phyloP scores from a whole-genome alignment of 148 eudicot genomes.

The Gaultheria prostrata region DNA sequence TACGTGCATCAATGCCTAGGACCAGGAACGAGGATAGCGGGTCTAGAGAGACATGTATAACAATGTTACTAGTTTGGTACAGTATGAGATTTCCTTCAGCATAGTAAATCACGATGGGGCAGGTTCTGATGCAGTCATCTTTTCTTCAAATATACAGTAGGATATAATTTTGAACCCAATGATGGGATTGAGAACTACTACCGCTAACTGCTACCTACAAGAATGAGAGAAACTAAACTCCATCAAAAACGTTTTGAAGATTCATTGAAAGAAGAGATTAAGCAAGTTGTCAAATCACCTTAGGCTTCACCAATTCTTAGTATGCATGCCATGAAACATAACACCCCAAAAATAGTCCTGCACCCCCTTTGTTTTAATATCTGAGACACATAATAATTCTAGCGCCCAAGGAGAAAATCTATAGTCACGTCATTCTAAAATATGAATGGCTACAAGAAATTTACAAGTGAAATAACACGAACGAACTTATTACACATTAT shows the following conservation, averaged over 20 bases:
- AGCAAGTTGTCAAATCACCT: slow-evolving; percentile 1
- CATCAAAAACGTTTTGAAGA: not conserved
- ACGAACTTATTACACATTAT: not conserved
- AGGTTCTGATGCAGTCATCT: not conserved
- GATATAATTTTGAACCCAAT: not conserved
- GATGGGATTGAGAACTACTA: not conserved
- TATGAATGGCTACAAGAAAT: not conserved
- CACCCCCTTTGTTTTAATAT: not conserved
- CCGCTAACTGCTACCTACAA: not conserved
- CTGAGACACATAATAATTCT: not conserved
- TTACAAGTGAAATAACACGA: not conserved
- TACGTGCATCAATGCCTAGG: not conserved
- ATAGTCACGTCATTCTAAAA: not conserved
- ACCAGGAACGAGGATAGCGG: not conserved
- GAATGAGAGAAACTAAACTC: not conserved
- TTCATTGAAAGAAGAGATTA: not conserved
- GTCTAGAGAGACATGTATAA: not conserved
- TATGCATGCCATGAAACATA: not conserved
- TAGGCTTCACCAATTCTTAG: not conserved
- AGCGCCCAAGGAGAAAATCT: slow-evolving; percentile 6
- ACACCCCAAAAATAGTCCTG: not conserved
- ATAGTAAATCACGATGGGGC: not conserved
- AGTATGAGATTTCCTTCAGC: not conserved
- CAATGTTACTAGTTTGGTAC: not conserved
- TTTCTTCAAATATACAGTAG: not conserved